phyloP scores from a whole-genome alignment of 2,329 filamentous ascomycete species.

The Zasmidium angulare region DNA sequence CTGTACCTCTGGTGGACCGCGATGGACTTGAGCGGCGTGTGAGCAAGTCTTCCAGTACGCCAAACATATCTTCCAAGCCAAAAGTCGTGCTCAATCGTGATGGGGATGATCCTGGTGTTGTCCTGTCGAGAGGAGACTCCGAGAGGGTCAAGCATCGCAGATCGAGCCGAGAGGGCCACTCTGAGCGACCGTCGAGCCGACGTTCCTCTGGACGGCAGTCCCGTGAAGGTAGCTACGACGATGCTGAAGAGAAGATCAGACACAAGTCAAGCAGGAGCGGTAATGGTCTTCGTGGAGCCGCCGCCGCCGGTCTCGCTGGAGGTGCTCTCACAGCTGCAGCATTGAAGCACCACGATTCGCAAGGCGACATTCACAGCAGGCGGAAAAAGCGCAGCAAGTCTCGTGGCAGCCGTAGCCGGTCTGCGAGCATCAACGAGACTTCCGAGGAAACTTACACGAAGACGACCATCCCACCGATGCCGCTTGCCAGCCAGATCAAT shows the following conservation, averaged over 20 bases:
- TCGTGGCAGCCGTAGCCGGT: conserved; percentile 52
- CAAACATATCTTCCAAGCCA: conserved; percentile 59
- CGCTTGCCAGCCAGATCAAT: conserved; percentile 80
- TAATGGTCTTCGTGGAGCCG: conserved; percentile 48
- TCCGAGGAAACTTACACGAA: conserved; percentile 48
- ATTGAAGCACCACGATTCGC: conserved; percentile 64
- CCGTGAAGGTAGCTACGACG: conserved; percentile 25
- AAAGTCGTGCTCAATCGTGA: conserved; percentile 61
- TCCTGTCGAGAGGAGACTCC: conserved; percentile 56
- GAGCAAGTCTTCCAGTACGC: conserved; percentile 62
- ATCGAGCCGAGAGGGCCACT: conserved; percentile 49
- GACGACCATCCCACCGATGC: conserved; percentile 70
- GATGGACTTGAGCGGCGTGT: conserved; percentile 52
- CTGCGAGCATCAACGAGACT: conserved; percentile 54
- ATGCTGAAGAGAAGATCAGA: conserved; percentile 52
- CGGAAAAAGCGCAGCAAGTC: conserved; percentile 50
- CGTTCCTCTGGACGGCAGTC: conserved; percentile 23
- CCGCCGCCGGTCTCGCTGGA: conserved; percentile 55
- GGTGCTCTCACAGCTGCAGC: conserved; percentile 63
- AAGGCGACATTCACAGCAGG: conserved; percentile 51
- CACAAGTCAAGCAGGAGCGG: conserved; percentile 56
- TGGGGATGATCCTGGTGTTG: conserved; percentile 58
- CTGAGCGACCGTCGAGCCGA: conserved; percentile 28
- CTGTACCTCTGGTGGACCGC: conserved; percentile 46
- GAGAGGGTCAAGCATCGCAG: conserved; percentile 55